Conservation (phyloP, 2,329 filamentous ascomycete genomes). For the Penicillium sp. region DNA sequence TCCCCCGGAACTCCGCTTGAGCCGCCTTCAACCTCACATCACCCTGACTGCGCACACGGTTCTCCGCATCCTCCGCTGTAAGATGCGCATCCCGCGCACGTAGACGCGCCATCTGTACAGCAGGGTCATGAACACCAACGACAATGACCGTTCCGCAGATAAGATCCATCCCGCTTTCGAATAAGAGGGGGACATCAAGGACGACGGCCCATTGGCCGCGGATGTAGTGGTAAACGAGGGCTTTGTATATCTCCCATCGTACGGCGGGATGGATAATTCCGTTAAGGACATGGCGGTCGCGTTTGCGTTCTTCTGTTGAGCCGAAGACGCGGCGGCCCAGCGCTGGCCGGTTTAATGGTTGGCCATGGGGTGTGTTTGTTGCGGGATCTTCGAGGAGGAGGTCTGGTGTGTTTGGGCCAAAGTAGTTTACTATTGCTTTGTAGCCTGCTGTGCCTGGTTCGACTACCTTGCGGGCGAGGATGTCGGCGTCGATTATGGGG, state of each 20-base stretch:
- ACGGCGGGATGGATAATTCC: constrained; percentile 92
- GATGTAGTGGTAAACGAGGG: constrained; percentile 71
- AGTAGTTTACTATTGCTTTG: constrained; percentile 76
- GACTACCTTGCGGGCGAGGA: constrained; percentile 89
- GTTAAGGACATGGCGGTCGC: constrained; percentile 77
- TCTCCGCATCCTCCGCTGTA: constrained; percentile 80
- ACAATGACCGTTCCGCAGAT: constrained; percentile 85
- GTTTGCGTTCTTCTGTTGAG: constrained; percentile 65
- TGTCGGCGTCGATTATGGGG: constrained; percentile 90
- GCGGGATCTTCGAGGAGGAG: constrained; percentile 65
- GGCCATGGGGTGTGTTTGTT: constrained; percentile 20
- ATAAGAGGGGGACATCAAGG: constrained; percentile 86
- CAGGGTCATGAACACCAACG: constrained; percentile 77
- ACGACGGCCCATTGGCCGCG: constrained; percentile 83
- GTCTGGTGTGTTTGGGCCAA: constrained; percentile 79
- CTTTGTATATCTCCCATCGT: constrained; percentile 74
- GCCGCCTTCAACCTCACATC: constrained; percentile 82
- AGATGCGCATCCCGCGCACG: constrained; percentile 74
- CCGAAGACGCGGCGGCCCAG: constrained; percentile 88
- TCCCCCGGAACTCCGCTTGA: constrained; percentile 63
- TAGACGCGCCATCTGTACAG: constrained; percentile 78
- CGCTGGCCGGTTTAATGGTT: constrained; percentile 80
- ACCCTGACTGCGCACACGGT: constrained; percentile 81
- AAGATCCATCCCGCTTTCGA: constrained; percentile 82
- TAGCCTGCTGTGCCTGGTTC: constrained; percentile 88